Evolutionary conservation across 2,329 filamentous ascomycete species (phyloP).

Genomic region (Aspergillus oerlinghausenensis): DNA sequence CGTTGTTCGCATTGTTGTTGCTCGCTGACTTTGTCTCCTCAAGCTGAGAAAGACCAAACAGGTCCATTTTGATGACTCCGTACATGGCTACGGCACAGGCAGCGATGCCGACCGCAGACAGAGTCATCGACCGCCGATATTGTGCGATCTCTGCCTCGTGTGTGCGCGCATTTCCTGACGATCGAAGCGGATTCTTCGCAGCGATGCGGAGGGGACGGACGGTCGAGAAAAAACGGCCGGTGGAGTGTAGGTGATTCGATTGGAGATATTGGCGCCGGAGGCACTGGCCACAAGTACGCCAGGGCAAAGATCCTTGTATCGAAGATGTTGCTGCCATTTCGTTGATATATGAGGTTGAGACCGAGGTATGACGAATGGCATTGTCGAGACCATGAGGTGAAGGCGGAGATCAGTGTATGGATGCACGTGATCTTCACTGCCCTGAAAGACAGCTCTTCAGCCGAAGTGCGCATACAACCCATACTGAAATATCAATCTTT

Average conservation of each 20-base stretch:
- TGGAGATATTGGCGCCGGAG: slow-evolving; percentile 18
- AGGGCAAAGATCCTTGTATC: slow-evolving; percentile 13
- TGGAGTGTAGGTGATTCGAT: slow-evolving; percentile 3
- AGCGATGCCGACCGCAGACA: slow-evolving; percentile 36
- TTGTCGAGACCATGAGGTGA: not conserved
- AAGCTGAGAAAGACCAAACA: slow-evolving; percentile 27
- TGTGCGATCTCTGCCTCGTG: slow-evolving; percentile 22
- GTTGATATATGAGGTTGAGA: not conserved
- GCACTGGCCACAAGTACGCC: slow-evolving; percentile 25
- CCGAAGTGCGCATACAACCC: not conserved
- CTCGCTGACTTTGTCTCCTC: slow-evolving; percentile 11
- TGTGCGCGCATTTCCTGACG: slow-evolving; percentile 13
- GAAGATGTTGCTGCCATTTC: slow-evolving; percentile 11
- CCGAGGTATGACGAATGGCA: not conserved
- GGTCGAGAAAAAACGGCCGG: slow-evolving; percentile 23
- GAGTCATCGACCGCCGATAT: slow-evolving; percentile 27
- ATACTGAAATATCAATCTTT: not conserved
- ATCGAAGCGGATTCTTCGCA: slow-evolving; percentile 28
- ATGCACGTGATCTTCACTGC: not conserved
- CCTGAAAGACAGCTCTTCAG: not conserved
- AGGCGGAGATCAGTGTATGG: not conserved
- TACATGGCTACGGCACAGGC: slow-evolving; percentile 39
- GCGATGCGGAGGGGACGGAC: slow-evolving; percentile 22
- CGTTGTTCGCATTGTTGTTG: slow-evolving; percentile 6
- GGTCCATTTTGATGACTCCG: slow-evolving; percentile 35